Evolutionary conservation across 306 rosid genomes (phyloP).

Genomic region (Notholithocarpus densiflorus): DNA sequence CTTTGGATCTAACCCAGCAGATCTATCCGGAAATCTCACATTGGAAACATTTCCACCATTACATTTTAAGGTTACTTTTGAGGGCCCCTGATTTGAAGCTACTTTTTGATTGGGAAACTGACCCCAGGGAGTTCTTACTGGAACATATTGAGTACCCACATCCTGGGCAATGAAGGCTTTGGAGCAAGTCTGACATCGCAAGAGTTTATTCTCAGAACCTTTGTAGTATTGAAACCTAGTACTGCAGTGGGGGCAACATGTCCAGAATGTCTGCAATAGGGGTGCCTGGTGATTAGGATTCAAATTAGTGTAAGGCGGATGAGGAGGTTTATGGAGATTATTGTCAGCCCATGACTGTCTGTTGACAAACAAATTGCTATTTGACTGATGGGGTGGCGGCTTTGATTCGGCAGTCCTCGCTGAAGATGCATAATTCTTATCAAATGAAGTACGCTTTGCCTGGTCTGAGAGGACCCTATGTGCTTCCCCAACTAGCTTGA

Average conservation of each 20-base stretch:
- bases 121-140: constrained; percentile 25
- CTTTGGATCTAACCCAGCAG: background rate
- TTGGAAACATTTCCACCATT: constrained; percentile 23
- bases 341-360: constrained; percentile 22
- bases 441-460: constrained; percentile 44
- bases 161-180: constrained; percentile 48
- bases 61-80: constrained; percentile 34
- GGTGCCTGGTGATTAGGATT: constrained; percentile 31
- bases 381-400: constrained; percentile 34
- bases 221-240: constrained; percentile 53
- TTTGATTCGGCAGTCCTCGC: constrained; percentile 31
- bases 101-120: constrained; percentile 23
- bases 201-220: constrained; percentile 26
- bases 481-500: constrained; percentile 84
- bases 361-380: constrained; percentile 21
- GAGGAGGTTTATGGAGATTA: constrained; percentile 31
- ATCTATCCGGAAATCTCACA: constrained; percentile 12
- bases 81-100: constrained; percentile 35
- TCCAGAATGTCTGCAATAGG: constrained; percentile 59
- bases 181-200: constrained; percentile 60
- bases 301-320: constrained; percentile 31
- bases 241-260: constrained; percentile 54
- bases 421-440: constrained; percentile 31
- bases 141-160: constrained; percentile 25
- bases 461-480: constrained; percentile 65